Percentiles rank a stretch among this genome's conserved stretches.
Evolutionary conservation across 257 asterid genomes (phyloP).

Genomic region (Handroanthus guayacan): DNA sequence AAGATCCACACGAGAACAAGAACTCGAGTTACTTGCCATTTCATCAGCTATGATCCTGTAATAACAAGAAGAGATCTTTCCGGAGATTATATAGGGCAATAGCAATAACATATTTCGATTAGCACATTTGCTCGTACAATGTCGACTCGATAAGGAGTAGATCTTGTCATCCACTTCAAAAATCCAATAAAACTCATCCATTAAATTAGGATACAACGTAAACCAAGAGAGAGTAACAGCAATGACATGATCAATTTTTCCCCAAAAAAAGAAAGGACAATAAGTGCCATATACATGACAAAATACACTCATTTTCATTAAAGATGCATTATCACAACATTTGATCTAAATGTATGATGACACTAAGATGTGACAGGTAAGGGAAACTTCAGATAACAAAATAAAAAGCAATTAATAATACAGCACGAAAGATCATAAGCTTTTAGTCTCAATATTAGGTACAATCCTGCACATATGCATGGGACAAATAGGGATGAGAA

Average conservation of each 20-base stretch:
- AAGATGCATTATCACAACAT: neutral
- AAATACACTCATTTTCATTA: neutral
- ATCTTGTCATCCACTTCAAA: no score
- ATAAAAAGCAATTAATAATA: neutral
- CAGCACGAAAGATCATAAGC: constrained; percentile 21
- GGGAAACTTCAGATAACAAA: neutral
- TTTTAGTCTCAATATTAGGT: neutral
- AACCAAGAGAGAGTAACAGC: neutral
- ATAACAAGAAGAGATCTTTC: no score
- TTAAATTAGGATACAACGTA: no score
- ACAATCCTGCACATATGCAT: neutral
- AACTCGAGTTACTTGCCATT: no score
- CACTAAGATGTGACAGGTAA: neutral
- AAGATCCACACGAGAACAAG: no score
- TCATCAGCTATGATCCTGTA: no score
- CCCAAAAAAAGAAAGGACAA: no score
- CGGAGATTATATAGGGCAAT: no score
- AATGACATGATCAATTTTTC: neutral
- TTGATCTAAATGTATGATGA: neutral
- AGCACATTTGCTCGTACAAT: no score
- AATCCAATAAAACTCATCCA: no score
- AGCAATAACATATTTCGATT: no score
- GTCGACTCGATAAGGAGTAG: no score
- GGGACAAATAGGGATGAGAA: neutral
- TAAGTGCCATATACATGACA: neutral